Evolutionary conservation across 306 rosid species (phyloP), one percentile per base, ranked within the genome.

Genomic region (Oemleria cerasiformis): DNA sequence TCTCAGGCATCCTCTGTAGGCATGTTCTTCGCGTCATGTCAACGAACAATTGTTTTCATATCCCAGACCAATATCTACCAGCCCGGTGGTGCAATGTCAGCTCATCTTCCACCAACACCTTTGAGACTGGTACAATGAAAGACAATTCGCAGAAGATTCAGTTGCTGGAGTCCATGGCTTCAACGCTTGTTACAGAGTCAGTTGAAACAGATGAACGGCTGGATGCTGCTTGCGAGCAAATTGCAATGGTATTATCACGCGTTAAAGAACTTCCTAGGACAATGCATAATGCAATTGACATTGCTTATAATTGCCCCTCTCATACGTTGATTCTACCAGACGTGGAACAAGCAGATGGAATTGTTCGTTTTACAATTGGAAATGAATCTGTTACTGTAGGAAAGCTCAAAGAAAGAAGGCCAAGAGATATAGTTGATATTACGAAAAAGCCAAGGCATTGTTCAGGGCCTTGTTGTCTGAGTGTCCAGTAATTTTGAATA

Each of bases 1-100:
- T 88, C 77, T 74, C 89, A 30, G 95, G 97, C 77, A 87, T 87
- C 75, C 88, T 89, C 38, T 89, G 97, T 66, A 74, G 88, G 65
- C 97, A 92, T 45, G 82, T 85, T 38, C 86, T 92, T 23, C 91
- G 96, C 2, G 92, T 92, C 82, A 77, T 92, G 86, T 87, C 97
- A 16, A 89, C 72, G 54, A 89, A 84, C 78, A 92, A 92, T 84
- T 92, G 90, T 74, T 92, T 92, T 78, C 96, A 83, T 80, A 89
- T 92, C 56, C 97, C 96, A 11, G 85, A 85, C 54, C 90, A 76
- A 57, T 92, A 92, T 76, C 80, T 92, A 71, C 90, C 88, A 4
- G 16, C 67, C 58, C 91, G 97, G 4, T 92, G 97, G 97, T 81
- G 82, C 19, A 70, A 49, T 79, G 40, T 38, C 36, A 47, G 73